Evolutionary conservation across 2,329 filamentous ascomycete species (phyloP).

Genomic region (Cladosporium velox): DNA sequence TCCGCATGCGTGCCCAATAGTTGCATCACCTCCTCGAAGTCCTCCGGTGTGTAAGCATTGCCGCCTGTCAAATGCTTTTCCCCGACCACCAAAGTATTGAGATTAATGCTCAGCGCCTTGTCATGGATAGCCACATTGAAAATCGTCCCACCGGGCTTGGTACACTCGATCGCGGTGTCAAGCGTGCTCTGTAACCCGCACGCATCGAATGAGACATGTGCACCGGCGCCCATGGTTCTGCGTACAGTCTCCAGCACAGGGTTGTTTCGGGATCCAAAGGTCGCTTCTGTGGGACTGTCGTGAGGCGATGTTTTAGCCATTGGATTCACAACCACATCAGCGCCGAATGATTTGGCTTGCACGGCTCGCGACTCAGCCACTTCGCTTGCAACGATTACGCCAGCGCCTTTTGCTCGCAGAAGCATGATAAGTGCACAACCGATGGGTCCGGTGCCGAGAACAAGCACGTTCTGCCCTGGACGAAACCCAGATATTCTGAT

Average conservation of each 20-base stretch:
- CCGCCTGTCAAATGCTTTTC: conserved; percentile 25
- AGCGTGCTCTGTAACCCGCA: conserved; percentile 22
- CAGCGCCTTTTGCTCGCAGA: conserved; percentile 20
- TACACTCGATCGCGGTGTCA: conserved; percentile 18
- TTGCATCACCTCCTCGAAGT: conserved; percentile 24
- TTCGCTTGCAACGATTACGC: conserved; percentile 24
- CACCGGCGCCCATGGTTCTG: conserved; percentile 21
- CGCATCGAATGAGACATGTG: conserved; percentile 25
- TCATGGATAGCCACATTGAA: conserved; percentile 29
- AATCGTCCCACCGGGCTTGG: conserved; percentile 25
- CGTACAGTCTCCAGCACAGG: conserved; percentile 14
- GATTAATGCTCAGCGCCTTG: conserved; percentile 24
- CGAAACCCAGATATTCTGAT: conserved; percentile 13
- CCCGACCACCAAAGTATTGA: conserved; percentile 23
- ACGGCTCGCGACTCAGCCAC: conserved; percentile 16
- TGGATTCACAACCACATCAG: conserved; percentile 23
- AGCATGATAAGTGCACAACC: conserved; percentile 23
- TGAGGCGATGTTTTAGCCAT: not conserved
- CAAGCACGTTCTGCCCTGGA: conserved; percentile 22
- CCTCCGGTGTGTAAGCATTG: conserved; percentile 24
- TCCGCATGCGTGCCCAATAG: conserved; percentile 19
- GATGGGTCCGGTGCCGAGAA: conserved; percentile 25
- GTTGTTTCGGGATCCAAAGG: not conserved
- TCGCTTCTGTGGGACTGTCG: conserved; percentile 7
- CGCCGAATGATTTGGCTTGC: conserved; percentile 22